phyloP scores from a whole-genome alignment of 75 land plant genomes.

The Selaginella moellendorffii region DNA sequence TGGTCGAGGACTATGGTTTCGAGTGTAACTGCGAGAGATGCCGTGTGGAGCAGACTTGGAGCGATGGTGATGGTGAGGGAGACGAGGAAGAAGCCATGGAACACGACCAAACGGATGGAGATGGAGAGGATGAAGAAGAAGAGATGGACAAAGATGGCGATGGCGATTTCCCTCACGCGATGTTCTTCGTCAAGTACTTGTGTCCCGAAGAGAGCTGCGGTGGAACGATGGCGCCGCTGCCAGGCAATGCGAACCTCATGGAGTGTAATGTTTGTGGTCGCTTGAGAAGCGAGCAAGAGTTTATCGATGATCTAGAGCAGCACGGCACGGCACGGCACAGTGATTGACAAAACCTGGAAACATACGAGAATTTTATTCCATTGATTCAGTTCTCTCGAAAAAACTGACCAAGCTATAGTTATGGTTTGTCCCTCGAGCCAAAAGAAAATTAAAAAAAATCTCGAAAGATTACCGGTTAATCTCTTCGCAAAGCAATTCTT shows the following conservation, averaged over 20 bases:
- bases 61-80: conserved; percentile 40
- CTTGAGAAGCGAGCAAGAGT: conserved; percentile 38
- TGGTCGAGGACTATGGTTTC: conserved; percentile 78
- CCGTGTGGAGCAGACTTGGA: conserved; percentile 54
- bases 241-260: conserved; percentile 29
- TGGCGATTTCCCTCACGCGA: conserved; percentile 62
- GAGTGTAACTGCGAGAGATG: conserved; percentile 26
- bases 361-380: too few relatives aligned
- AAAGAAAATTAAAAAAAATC: too few relatives aligned
- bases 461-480: too few relatives aligned
- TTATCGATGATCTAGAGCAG: conserved; percentile 16
- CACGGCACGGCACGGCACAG: conserved; percentile 3
- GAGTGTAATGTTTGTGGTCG: conserved; percentile 87
- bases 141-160: conserved; percentile 20
- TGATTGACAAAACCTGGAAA: too few relatives aligned
- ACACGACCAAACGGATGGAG: conserved; percentile 22
- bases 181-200: conserved; percentile 67
- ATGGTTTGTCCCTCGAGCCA: too few relatives aligned
- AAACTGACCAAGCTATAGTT: too few relatives aligned
- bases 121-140: conserved; percentile 19
- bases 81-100: conserved; percentile 22
- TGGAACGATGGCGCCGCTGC: conserved; percentile 86
- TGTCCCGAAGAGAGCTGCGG: conserved; percentile 60
- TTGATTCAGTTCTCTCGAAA: too few relatives aligned
- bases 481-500: too few relatives aligned